Evolutionary conservation across 2,329 filamentous ascomycete species (phyloP), one percentile per base, ranked within the genome.

Genomic region (Cordyceps javanica): DNA sequence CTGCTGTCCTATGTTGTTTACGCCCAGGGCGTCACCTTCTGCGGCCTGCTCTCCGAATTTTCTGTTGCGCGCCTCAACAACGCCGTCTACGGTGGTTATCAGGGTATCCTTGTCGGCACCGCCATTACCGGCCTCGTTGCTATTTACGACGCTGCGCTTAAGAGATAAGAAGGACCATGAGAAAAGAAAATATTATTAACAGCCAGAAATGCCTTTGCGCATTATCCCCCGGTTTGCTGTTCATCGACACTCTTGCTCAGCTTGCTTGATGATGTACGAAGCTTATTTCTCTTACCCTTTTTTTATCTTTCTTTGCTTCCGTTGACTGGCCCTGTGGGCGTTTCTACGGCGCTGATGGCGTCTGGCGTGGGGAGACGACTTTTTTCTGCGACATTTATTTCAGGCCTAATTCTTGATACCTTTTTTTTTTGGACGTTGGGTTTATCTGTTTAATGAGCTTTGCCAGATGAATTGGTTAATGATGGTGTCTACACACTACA

Each of bases 1-100:
- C 70, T 97, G 56, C 73, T 92, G 59, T 86, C 89, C 8, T 96
- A 89, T 71, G 80, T 93, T 34, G 86, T 96, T 19, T 96, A 92
- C 69, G 83, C 80, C 10, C 84, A 87, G 69, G 83, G 82, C 34
- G 79, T 82, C 52, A 82, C 80, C 49, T 81, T 87, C 57, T 77
- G 81, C 49, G 87, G 87, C 32, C 76, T 85, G 55, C 76, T 90
- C 59, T 78, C 82, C 59, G 75, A 79, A 28, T 72, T 76, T 16
- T 82, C 83, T 7, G 85, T 90, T 50, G 74, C 74, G 55, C 79
- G 82, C 57, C 84, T 94, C 61, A 82, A 87, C 63, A 72, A 74
- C 3, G 83, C 87, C 41, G 74, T 93, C 45, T 89, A 87, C 62
- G 88, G 87, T 44, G 88, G 88, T 60, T 89, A 86, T 72, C 79